A percentile compares a stretch with the other conserved stretches of the same genome.
Evolutionary conservation across 202 grass and related monocot species (phyloP).

Genomic region (Panicum virgatum): DNA sequence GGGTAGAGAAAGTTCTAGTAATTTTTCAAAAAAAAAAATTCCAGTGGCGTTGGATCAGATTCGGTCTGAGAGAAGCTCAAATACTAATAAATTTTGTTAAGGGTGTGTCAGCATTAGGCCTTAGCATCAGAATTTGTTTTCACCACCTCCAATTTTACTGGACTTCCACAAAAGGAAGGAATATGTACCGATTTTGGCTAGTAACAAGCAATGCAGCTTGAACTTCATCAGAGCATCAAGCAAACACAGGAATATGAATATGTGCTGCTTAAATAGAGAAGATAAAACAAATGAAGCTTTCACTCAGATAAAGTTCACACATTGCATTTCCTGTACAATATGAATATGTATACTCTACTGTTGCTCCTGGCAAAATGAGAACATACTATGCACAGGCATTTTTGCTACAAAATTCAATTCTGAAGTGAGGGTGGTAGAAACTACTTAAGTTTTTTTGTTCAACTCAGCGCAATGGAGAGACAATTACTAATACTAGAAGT

Average conservation of each 20-base stretch:
- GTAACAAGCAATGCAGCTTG: neutral
- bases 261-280: neutral
- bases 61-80: neutral
- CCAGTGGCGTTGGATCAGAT: neutral
- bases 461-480: neutral
- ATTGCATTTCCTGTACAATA: constrained; percentile 1
- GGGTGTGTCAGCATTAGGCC: neutral
- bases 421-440: neutral
- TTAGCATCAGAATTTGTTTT: constrained; percentile 1
- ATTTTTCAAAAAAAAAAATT: too few species aligned
- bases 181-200: neutral
- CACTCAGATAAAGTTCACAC: constrained; percentile 26
- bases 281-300: constrained; percentile 19
- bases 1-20: neutral
- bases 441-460: constrained; percentile 11
- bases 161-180: neutral
- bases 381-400: neutral
- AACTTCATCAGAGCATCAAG: constrained; percentile 1
- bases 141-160: neutral
- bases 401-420: constrained; percentile 12
- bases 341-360: neutral
- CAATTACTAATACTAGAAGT: constrained; percentile 30
- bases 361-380: neutral
- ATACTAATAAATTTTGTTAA: neutral
- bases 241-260: neutral